Percentiles rank a stretch among this genome's conserved stretches.
Conservation (phyloP, 345 rosid species). For the Eutrema japonicum region DNA sequence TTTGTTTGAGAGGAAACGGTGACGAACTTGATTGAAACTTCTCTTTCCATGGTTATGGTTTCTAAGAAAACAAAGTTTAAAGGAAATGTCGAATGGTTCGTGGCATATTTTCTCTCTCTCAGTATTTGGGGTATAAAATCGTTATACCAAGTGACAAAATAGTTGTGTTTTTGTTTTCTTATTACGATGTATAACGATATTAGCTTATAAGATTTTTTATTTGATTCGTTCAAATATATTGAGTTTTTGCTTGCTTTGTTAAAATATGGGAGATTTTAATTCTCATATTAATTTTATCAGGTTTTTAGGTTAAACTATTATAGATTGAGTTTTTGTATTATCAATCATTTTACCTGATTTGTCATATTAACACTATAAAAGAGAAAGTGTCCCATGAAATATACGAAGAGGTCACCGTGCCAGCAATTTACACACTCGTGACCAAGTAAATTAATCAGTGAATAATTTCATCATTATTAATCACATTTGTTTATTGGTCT, state of each 20-base stretch:
- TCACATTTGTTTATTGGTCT: not conserved
- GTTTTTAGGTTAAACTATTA: not conserved
- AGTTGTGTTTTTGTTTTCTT: not conserved
- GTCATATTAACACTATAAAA: constrained; percentile 17
- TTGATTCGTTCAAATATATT: not conserved
- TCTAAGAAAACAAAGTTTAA: too few species aligned
- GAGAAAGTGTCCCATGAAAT: constrained; percentile 31
- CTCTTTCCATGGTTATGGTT: too few species aligned
- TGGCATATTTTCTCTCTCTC: too few species aligned
- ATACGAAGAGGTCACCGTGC: constrained; percentile 31
- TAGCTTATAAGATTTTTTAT: not conserved
- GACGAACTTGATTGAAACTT: too few species aligned
- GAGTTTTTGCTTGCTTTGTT: not conserved
- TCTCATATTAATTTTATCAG: not conserved
- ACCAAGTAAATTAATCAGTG: not conserved
- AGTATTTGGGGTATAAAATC: too few species aligned
- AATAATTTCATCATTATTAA: not conserved
- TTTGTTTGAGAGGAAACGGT: too few species aligned
- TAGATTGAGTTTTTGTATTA: not conserved
- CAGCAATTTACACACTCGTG: constrained; percentile 25
- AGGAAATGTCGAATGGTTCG: too few species aligned
- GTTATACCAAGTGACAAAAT: not conserved
- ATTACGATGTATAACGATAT: not conserved
- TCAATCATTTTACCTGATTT: not conserved
- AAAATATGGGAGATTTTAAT: not conserved